Evolutionary conservation across 2,329 filamentous ascomycete species (phyloP), one percentile per base, ranked within the genome.

Genomic region (Penicillium griseofulvum): DNA sequence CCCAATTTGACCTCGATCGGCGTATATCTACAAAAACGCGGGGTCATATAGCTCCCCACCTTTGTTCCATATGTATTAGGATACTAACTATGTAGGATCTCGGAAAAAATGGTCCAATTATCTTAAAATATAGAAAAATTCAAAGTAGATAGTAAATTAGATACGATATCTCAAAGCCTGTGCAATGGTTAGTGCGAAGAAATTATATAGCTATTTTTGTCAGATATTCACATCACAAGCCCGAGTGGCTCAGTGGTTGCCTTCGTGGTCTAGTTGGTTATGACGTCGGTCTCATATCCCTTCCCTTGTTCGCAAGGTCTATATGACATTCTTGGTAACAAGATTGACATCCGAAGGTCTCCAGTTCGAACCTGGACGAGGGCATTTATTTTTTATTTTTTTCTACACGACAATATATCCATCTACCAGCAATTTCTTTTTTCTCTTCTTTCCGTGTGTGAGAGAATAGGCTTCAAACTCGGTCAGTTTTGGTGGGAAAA

Each of bases 251-350:
- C 10, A 19, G 17, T n/a, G 28, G 38, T 41, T 14, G 61, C 60
- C 55, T 63, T 58, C 56, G 51, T 64, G 59, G 62, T 64, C 56
- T 64, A 64, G 60, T 63, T 63, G 62, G 62, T 63, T 33, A 64
- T 63, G 56, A 64, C 62, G 62, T 60, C 45, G 62, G 62, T 64
- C 62, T 64, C 62, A 64, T 64, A 63, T 54, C 26, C 41, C 38
- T 34, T 46, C 55, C 29, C 11, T 29, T 29, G 28, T 9, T 31
- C 5, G 5, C 12, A 31, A 31, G 11, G 29, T 31, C 14, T 14
- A 31, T 53, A 47, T 53, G 50, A 53, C 43, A 29, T 42, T 42
- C 44, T 39, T 53, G 50, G 36, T 48, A 47, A 53, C 50, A 53
- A 39, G 44, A 42, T 47, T 41, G 50, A 34, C 10, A 53, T 53